Base-by-base conservation (phyloP, 441 rosid species). In the Arabidopsis hybrid region DNA sequence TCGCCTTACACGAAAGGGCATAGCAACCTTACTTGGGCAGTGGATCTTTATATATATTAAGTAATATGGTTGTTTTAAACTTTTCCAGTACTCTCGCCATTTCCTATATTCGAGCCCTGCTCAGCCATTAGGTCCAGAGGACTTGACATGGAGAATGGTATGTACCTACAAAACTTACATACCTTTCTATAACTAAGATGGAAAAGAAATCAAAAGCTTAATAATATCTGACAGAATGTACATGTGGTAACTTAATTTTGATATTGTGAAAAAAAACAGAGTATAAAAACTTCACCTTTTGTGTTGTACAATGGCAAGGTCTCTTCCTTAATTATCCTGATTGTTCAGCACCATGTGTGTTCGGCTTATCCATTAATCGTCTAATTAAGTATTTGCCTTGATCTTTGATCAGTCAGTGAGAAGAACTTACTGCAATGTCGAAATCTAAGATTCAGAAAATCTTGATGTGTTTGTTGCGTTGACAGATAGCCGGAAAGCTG, bases 111-210 rank as follows among this genome's bases (percentile, higher is more conserved):
- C 99, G 59, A 87, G 78, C 79, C 98, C 97, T 63, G 97, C 98
- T 72, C 96, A 82, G 76, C 95, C 91, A 13, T 74, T 89, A 84
- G 99, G 99, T 75, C 96, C 98, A 7, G 98, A 95, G 84, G 99
- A 91, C 84, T 81, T 92, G 75, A 83, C 84, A 59, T 92, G 97
- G 97, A 87, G 94, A 88, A 89, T 91, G 97, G 96, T 91, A 65
- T 3, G 92, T 80, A 59, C 46, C 61, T 67, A 38, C 39, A 62
- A 62, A 12, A 40, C 46, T 42, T 13, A 18, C 17, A 13, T 17
- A 38, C 5, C 9, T 4, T 35, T 1, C 31, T 55, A 29, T 3
- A 10, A 42, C 34, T 26, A 1, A 11, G 1, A 18, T 18, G 8
- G 5, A 6, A 3, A 17, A 50, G 26, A 2, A 31, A 45, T 7